Percentiles rank a stretch among this genome's conserved stretches.
These are phyloP conservation scores for Coemansia sp. DNA, from an alignment of 192 early-diverging fungal species.

Conservation along the genomic window DNA sequence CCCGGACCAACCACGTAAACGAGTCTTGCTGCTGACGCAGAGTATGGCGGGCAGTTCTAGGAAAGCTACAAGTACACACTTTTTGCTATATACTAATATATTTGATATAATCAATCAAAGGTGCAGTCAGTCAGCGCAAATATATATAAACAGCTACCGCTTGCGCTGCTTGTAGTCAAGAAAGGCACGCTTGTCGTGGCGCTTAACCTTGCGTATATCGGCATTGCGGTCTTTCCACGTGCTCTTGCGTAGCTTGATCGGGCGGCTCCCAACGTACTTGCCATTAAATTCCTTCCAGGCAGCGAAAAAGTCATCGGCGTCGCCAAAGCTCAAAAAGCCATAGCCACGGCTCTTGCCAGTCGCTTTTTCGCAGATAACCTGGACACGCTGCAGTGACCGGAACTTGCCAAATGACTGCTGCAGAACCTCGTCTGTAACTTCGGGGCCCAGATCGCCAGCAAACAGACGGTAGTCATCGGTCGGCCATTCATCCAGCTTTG, in stretches of 20 bases:
- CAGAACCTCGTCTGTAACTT: conserved; percentile 83
- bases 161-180: conserved; percentile 33
- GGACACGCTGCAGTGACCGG: conserved; percentile 73
- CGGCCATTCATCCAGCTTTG: conserved; percentile 83
- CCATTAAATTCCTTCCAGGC: conserved; percentile 97
- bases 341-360: conserved; percentile 87
- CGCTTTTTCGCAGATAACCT: conserved; percentile 82
- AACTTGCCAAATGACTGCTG: conserved; percentile 83
- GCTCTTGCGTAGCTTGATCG: conserved; percentile 91
- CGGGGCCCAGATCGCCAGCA: conserved; percentile 91
- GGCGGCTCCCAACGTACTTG: conserved; percentile 94
- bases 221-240: conserved; percentile 89
- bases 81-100: conserved; percentile 2
- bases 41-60: not conserved
- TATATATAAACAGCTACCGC: conserved; percentile 6
- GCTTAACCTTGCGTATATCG: conserved; percentile 61
- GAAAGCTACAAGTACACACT: conserved; percentile 1
- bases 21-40: conserved; percentile 41
- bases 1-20: conserved; percentile 28
- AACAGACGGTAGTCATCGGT: conserved; percentile 90
- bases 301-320: conserved; percentile 86
- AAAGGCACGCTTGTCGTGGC: conserved; percentile 40
- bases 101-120: not conserved
- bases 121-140: not conserved
- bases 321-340: conserved; percentile 91